Evolutionary conservation across 2,329 filamentous ascomycete species (phyloP).

Genomic region (Calonectria crousiana): DNA sequence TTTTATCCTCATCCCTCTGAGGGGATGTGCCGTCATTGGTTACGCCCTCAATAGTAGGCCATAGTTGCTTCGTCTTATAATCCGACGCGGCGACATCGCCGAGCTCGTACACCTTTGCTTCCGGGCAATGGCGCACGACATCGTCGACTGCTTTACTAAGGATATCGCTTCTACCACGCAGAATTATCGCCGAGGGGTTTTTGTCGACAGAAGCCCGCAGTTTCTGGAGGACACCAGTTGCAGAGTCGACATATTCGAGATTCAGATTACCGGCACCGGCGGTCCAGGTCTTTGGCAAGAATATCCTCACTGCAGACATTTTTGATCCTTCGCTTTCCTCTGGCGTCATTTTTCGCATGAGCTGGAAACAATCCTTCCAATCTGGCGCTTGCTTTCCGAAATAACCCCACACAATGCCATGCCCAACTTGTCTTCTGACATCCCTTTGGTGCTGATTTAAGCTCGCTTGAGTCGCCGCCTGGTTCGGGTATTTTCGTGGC

Average conservation of each 20-base stretch:
- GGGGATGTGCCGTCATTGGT: slow-evolving; percentile 41
- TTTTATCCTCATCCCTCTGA: slow-evolving; percentile 37
- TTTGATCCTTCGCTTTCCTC: slow-evolving; percentile 45
- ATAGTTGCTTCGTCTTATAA: slow-evolving; percentile 51
- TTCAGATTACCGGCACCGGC: slow-evolving; percentile 50
- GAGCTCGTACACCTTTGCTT: slow-evolving; percentile 51
- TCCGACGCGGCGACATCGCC: slow-evolving; percentile 51
- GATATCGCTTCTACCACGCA: slow-evolving; percentile 47
- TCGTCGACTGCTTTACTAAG: slow-evolving; percentile 51
- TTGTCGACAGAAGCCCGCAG: slow-evolving; percentile 51
- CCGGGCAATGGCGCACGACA: slow-evolving; percentile 45
- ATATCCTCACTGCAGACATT: slow-evolving; percentile 52
- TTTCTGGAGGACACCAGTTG: slow-evolving; percentile 48
- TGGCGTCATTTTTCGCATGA: slow-evolving; percentile 54
- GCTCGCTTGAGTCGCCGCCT: slow-evolving; percentile 39
- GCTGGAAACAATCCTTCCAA: slow-evolving; percentile 55
- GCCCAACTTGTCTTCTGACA: slow-evolving; percentile 52
- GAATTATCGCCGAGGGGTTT: slow-evolving; percentile 47
- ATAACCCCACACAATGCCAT: slow-evolving; percentile 49
- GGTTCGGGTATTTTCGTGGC: slow-evolving; percentile 45
- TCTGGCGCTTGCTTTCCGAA: slow-evolving; percentile 47
- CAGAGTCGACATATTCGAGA: slow-evolving; percentile 50
- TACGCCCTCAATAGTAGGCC: slow-evolving; percentile 49
- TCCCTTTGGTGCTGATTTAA: slow-evolving; percentile 34
- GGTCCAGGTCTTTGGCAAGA: slow-evolving; percentile 51